Conservation (phyloP, 2,329 filamentous ascomycete species). For the Teratosphaeria epicoccoides region DNA sequence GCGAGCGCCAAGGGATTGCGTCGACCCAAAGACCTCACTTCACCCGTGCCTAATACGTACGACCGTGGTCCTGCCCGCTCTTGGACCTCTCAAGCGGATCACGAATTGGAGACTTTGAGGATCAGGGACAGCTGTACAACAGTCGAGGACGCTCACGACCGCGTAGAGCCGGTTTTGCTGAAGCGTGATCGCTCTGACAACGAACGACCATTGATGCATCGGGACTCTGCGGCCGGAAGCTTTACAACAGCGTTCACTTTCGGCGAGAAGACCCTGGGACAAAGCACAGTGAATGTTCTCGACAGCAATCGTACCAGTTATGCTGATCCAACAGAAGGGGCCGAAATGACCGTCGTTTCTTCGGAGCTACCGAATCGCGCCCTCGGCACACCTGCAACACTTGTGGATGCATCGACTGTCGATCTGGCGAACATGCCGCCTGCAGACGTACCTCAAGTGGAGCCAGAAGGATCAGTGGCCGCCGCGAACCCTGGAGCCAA, state of each 20-base stretch:
- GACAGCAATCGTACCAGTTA: not conserved
- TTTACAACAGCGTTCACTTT: constrained; percentile 3
- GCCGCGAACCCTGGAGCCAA: constrained; percentile 10
- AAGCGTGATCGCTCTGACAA: constrained; percentile 5
- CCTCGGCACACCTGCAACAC: not conserved
- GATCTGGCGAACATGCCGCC: not conserved
- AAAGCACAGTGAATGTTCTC: not conserved
- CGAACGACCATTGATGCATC: constrained; percentile 5
- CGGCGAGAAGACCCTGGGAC: not conserved
- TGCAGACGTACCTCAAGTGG: not conserved
- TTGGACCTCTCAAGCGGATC: constrained; percentile 5
- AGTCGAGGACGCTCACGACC: constrained; percentile 2
- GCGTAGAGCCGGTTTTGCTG: not conserved
- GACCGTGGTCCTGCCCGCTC: not conserved
- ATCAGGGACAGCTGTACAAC: not conserved
- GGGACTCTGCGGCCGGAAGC: constrained; percentile 6
- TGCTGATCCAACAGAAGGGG: not conserved
- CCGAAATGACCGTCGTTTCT: not conserved
- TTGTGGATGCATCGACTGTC: constrained; percentile 4
- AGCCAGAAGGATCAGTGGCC: constrained; percentile 7
- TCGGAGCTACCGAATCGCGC: not conserved
- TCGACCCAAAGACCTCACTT: constrained; percentile 5
- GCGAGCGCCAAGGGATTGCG: not conserved
- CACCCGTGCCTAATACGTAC: constrained; percentile 3
- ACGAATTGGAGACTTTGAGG: constrained; percentile 5